Evolutionary conservation across 2,329 filamentous ascomycete genomes (phyloP).

Genomic region (Aspergillus vadensis): DNA sequence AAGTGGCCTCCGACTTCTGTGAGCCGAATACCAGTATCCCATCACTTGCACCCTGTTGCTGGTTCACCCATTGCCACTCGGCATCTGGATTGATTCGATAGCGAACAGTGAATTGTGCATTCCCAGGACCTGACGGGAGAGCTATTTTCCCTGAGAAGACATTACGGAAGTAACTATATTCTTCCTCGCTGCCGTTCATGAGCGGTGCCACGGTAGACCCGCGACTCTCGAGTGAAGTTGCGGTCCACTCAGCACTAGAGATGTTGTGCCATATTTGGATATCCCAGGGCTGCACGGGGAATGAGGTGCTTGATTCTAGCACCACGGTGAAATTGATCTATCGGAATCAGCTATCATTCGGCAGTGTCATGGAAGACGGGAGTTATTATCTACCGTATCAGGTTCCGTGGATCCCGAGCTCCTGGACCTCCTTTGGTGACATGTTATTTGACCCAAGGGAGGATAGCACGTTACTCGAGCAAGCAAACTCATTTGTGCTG

Average conservation of each 20-base stretch:
- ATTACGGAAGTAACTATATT: constrained; percentile 35
- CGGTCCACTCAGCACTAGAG: constrained; percentile 59
- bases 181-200: constrained; percentile 24
- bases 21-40: constrained; percentile 46
- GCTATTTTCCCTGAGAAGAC: constrained; percentile 35
- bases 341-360: background rate
- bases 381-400: constrained; percentile 28
- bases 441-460: constrained; percentile 73
- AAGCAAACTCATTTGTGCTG: constrained; percentile 52
- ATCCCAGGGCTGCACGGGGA: constrained; percentile 65
- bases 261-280: constrained; percentile 75
- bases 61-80: constrained; percentile 50
- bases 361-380: background rate
- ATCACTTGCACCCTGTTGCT: constrained; percentile 41
- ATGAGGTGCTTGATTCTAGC: constrained; percentile 64
- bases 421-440: constrained; percentile 49
- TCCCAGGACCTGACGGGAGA: constrained; percentile 31
- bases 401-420: constrained; percentile 20
- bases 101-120: constrained; percentile 47
- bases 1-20: constrained; percentile 18
- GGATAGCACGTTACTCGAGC: constrained; percentile 66
- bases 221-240: constrained; percentile 56
- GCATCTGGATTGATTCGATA: constrained; percentile 41
- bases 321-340: constrained; percentile 66
- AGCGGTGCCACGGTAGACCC: constrained; percentile 30